Base-by-base conservation (phyloP, 495 filamentous ascomycete genomes). In the Talaromyces nanjingensis region DNA sequence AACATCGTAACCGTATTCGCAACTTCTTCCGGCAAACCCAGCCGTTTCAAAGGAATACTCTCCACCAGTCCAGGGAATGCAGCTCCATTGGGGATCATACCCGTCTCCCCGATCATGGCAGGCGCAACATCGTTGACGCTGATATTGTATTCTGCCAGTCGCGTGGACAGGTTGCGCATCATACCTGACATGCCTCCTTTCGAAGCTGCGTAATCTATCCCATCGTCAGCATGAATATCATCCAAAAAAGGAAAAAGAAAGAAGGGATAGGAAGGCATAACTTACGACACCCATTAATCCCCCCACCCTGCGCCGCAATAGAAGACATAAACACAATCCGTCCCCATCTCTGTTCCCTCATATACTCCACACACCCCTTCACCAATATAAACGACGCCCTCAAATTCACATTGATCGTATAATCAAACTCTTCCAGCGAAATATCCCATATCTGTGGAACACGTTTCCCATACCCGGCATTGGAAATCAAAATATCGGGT, bases 101-200 rank as follows among this genome's bases (percentile, higher is more conserved):
- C 81, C 16, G 86, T 89, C 6, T 86, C 84, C 9, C 86, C 85
- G 64, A 91, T 90, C 84, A 91, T 86, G 9, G 87, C 88, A 0
- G 89, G 89, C 14, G 88, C 86, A 2, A 92, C 86, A 68, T 88
- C 88, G 60, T 92, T 91, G 45, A 89, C 85, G 24, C 87, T 91
- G 66, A 92, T 88, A 33, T 86, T 86, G 64, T 79, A 77, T 65
- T 80, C 76, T 8, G 84, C 86, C 27, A 88, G 77, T 59, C 84
- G 81, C n/a, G 75, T 81, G 11, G 86, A 79, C 22, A 91, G 74
- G 63, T 86, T 89, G 67, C 82, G 84, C 78, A 88, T 87, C 79
- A 91, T 80, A 2, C 83, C 84, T 3, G 82, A 84, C 59, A 91
- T 67, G 74, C 88, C 59, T 73, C 84, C 77, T 83, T 91, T 76